Evolutionary conservation across 441 rosid species (phyloP).

Genomic region (Theobroma grandiflorum): DNA sequence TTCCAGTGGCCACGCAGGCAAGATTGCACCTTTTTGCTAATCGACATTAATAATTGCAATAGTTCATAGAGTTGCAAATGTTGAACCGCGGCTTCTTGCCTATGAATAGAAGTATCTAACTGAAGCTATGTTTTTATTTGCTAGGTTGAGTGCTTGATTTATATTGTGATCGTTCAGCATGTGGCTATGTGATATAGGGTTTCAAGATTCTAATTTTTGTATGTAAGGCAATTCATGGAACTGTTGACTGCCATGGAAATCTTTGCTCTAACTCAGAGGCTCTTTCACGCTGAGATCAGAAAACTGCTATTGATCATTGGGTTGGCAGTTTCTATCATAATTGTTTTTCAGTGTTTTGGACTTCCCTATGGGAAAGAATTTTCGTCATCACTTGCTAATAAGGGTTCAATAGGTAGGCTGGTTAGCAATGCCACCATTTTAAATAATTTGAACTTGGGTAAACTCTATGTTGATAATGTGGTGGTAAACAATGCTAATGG

Average conservation of each 20-base stretch:
- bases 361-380: conserved; percentile 44
- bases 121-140: not conserved
- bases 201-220: not conserved
- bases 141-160: conserved; percentile 5
- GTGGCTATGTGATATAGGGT: not conserved
- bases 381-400: conserved; percentile 29
- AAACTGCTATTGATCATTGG: conserved; percentile 53
- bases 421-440: conserved; percentile 34
- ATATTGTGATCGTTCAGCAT: not conserved
- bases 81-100: conserved; percentile 2
- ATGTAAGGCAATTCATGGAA: not conserved
- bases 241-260: conserved; percentile 44
- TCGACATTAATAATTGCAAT: not conserved
- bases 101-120: not conserved
- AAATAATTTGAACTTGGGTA: conserved; percentile 30
- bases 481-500: conserved; percentile 33
- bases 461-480: conserved; percentile 24
- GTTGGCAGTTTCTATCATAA: conserved; percentile 42
- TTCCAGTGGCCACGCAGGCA: not conserved
- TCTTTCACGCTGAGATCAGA: conserved; percentile 47
- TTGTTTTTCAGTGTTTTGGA: conserved; percentile 53
- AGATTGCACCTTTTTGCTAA: not conserved
- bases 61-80: not conserved
- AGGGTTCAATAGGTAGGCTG: conserved; percentile 35
- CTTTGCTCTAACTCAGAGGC: conserved; percentile 34